Evolutionary conservation across 208 protist species (phyloP).

Genomic region (Trypanosoma conorhini): DNA sequence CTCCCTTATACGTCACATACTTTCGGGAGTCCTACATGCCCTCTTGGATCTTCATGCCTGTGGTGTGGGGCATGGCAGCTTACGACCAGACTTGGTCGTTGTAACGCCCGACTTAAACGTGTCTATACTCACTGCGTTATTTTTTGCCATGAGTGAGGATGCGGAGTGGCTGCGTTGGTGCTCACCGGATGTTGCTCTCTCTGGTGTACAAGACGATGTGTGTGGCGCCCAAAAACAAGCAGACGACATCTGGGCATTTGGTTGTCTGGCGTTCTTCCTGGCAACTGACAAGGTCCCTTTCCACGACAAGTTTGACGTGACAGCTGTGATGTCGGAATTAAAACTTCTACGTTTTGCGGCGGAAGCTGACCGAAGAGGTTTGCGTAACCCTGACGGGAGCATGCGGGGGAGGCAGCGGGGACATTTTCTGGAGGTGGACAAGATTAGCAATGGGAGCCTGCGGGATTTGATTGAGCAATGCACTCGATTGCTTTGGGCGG

Average conservation of each 20-base stretch:
- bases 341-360: conserved; percentile 12
- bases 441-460: not conserved
- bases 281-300: conserved; percentile 24
- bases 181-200: conserved; percentile 26
- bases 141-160: conserved; percentile 5
- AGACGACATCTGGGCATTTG: conserved; percentile 42
- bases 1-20: conserved; percentile 22
- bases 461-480: conserved; percentile 15
- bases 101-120: conserved; percentile 34
- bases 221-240: conserved; percentile 5
- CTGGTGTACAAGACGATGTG: conserved; percentile 10
- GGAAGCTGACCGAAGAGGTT: not conserved
- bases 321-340: conserved; percentile 23
- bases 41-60: conserved; percentile 24
- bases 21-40: conserved; percentile 22
- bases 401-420: too few relatives aligned
- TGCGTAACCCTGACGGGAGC: too few relatives aligned
- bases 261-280: conserved; percentile 32
- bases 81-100: conserved; percentile 25
- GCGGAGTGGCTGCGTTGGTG: conserved; percentile 24
- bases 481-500: not conserved
- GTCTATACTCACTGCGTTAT: conserved; percentile 10
- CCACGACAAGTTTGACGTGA: conserved; percentile 22
- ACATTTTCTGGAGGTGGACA: conserved; percentile 5
- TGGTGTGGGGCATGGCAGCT: conserved; percentile 32